Percentiles rank a stretch among this genome's conserved stretches.
phyloP scores from a whole-genome alignment of 2,329 filamentous ascomycete species.

The Purpureocillium lavendulum region DNA sequence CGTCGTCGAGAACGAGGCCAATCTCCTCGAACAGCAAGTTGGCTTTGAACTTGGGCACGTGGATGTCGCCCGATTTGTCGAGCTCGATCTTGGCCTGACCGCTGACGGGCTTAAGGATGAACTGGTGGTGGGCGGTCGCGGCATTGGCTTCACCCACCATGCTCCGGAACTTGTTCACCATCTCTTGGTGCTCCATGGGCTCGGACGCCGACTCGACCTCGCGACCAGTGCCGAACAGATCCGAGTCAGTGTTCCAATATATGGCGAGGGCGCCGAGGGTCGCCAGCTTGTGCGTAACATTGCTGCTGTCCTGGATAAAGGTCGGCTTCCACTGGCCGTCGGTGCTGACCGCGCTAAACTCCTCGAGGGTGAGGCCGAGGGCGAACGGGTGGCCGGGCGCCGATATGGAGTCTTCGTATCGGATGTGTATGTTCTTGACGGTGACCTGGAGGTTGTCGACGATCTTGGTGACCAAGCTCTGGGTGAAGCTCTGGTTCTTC shows the following conservation, averaged over 20 bases:
- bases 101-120: constrained; percentile 91
- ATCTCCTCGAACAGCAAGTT: constrained; percentile 93
- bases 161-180: constrained; percentile 67
- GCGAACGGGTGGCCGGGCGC: constrained; percentile 93
- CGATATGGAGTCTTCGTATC: constrained; percentile 96
- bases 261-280: constrained; percentile 82
- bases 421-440: constrained; percentile 96
- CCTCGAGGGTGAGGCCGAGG: constrained; percentile 82
- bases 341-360: constrained; percentile 95
- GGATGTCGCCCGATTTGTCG: constrained; percentile 79
- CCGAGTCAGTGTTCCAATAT: constrained; percentile 96
- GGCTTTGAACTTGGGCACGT: constrained; percentile 80
- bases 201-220: constrained; percentile 43
- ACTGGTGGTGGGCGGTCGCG: constrained; percentile 61
- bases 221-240: constrained; percentile 72
- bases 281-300: constrained; percentile 86
- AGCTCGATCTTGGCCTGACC: constrained; percentile 91
- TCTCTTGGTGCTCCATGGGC: constrained; percentile 61
- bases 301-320: constrained; percentile 81
- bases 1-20: constrained; percentile 91
- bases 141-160: constrained; percentile 71
- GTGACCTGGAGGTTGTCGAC: constrained; percentile 97
- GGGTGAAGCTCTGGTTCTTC: constrained; percentile 95
- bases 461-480: constrained; percentile 90
- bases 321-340: constrained; percentile 92